Base-by-base conservation (phyloP, 331 rosid species). In the Acacia concinna region DNA sequence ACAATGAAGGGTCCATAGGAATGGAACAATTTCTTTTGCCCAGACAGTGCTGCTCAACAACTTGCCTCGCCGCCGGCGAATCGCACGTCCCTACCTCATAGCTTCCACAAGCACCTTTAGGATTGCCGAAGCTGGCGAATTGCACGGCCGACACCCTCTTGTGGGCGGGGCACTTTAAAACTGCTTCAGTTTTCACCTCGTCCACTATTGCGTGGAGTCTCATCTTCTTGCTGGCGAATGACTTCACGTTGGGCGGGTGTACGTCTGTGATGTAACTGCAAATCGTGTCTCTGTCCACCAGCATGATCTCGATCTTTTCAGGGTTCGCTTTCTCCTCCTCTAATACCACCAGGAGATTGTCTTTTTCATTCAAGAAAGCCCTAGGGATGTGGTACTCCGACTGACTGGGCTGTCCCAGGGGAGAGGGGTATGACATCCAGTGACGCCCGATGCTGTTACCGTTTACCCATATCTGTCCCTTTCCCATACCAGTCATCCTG, bases 321-420 rank as follows among this genome's bases (percentile, higher is more conserved):
- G 96, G 97, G 64, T 34, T 60, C 13, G n/a, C 38, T 10, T 6
- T 13, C 66, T 89, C 89, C 75, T 96, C 98, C 84, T 96, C 99
- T n/a, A 91, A 83, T 28, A 96, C 25, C 12, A 96, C 89, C 1
- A 96, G 88, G 35, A 90, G 71, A 47, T 96, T 96, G 27, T 88
- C 82, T 10, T 68, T 34, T 34, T 81, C 82, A 67, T 88, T 87
- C 0, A 93, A 57, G 86, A 17, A 90, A 35, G 89, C 6, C 84
- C 99, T 91, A 34, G 98, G 97, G 77, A 96, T 89, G 83, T 93
- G 97, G 83, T 89, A 95, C 87, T 95, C 99, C 25, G 88, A 20
- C 70, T 96, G 99, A 23, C 89, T 79, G 1, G 98, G 92, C 17
- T 34, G 15, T 75, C 84, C 84, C 10, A 84, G 82, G 31, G 91